Evolutionary conservation across 257 asterid genomes (phyloP), one percentile per base, ranked within the genome.

Genomic region (Solanum rostratum): DNA sequence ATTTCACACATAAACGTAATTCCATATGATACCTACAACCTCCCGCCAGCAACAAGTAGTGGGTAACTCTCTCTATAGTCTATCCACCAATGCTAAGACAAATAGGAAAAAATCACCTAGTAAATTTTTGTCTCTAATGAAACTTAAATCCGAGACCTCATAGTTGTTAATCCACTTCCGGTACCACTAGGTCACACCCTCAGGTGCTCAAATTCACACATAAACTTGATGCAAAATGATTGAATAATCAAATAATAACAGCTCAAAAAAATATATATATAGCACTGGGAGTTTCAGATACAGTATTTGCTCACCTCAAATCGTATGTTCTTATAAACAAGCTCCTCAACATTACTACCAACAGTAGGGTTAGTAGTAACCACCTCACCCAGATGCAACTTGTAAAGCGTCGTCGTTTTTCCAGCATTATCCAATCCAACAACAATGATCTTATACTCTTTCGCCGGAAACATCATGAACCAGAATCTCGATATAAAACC

Each of bases 371-470:
- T 97, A 68, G 99, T 96, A 81, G 99, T 93, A 63, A 96, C 99
- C 60, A 96, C 98, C 89, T 94, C 99, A 11, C 99, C 99, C 84
- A 96, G 82, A 85, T 93, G 96, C 52, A 93, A 88, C 91, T 94
- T 94, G 92, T 96, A 96, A 88, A 96, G 99, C 91, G 99, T 96
- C 87, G 98, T 96, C 87, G 99, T 94, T 89, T 96, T 96, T 13
- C 99, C 99, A 24, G 98, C 99, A 94, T 96, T 96, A 85, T 96
- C 99, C 86, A 96, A 90, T 49, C 99, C 99, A 29, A 96, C 98
- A 84, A 96, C 98, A 79, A 96, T 97, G 93, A 94, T 96, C 94
- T 96, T 96, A 91, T 96, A 96, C 92, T 96, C 98, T 92, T 93
- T 92, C 43, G 99, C 99, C 81, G 98, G 97, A 85, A 96, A 96